phyloP scores from a whole-genome alignment of 2,329 filamentous ascomycete species.

The Talaromyces sp. region DNA sequence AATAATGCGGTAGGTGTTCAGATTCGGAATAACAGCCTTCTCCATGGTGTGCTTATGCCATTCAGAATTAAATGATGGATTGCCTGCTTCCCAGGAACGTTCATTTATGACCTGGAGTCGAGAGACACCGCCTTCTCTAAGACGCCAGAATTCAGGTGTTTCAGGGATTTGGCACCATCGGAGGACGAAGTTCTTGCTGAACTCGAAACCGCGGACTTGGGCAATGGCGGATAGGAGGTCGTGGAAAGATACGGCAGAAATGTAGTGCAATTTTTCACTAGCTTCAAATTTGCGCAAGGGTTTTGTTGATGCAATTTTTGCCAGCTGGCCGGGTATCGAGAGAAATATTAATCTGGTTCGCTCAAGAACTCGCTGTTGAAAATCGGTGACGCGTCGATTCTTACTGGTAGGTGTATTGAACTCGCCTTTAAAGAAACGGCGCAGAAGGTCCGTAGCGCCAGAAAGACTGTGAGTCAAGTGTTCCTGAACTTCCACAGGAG shows the following conservation, averaged over 20 bases:
- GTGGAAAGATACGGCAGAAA: slow-evolving; percentile 53
- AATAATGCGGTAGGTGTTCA: slow-evolving; percentile 42
- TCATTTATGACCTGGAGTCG: slow-evolving; percentile 16
- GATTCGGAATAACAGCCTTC: slow-evolving; percentile 36
- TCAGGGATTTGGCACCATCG: slow-evolving; percentile 45
- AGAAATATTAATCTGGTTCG: slow-evolving; percentile 36
- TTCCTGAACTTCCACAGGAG: slow-evolving; percentile 16
- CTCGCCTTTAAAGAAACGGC: slow-evolving; percentile 38
- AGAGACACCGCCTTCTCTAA: slow-evolving; percentile 31
- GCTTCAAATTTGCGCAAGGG: slow-evolving; percentile 13
- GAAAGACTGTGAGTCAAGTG: slow-evolving; percentile 21
- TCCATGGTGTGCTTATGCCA: slow-evolving; percentile 28
- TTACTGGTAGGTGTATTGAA: slow-evolving; percentile 30
- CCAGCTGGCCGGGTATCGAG: slow-evolving; percentile 35
- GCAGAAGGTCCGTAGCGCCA: slow-evolving; percentile 35
- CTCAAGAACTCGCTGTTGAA: slow-evolving; percentile 34
- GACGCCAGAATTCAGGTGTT: slow-evolving; percentile 12
- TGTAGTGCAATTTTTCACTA: slow-evolving; percentile 26
- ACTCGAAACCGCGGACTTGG: slow-evolving; percentile 49
- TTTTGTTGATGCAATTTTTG: slow-evolving; percentile 27
- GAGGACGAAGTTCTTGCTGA: slow-evolving; percentile 53
- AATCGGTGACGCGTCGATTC: slow-evolving; percentile 19
- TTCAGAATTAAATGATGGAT: slow-evolving; percentile 29
- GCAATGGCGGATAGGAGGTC: slow-evolving; percentile 58
- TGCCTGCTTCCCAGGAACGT: slow-evolving; percentile 6